Evolutionary conservation across 78 protist genomes (phyloP), one percentile per base, ranked within the genome.

Genomic region (Trichosphaerium sp.): DNA sequence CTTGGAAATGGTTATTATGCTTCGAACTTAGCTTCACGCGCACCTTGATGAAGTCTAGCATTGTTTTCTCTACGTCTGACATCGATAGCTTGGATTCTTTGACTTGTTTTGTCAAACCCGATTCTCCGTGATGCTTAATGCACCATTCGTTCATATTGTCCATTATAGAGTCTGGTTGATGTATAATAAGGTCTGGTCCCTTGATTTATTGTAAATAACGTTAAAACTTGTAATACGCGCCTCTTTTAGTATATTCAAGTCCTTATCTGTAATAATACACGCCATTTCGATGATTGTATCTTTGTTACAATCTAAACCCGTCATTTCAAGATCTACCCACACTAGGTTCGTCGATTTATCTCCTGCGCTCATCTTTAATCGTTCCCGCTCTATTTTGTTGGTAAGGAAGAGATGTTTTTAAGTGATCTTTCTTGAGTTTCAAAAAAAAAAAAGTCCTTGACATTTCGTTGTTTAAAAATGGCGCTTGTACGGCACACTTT

Each of bases 271-370:
- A 1, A 77, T 35, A 12, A 77, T 61, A 7, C 42, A 26, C 25
- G 83, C 83, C 71, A 66, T 69, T 31, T 77, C 83, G 28, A 77
- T 51, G 7, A 77, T 77, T 12, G 10, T 37, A 65, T 77, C 69
- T 44, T 59, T 77, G 3, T 14, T 29, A n/a, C 68, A 38, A 34
- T 77, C 83, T 8, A 77, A 40, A 23, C 83, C 83, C 42, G 74
- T 77, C 83, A 77, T 77, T 40, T 77, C 83, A 21, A 77, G 59
- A 28, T 77, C 83, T 4, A 77, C 83, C 83, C 83, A 77, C n/a
- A 77, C 31, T 11, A 77, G 28, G 35, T 74, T 47, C 14, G 62
- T 15, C 34, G n/a, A 5, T 65, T 52, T 40, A 44, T 43, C 25
- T 49, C n/a, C n/a, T n/a, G n/a, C n/a, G n/a, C n/a, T n/a, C n/a